A percentile compares a stretch with the other conserved stretches of the same genome.
These are phyloP conservation scores for Zygnema cylindricum DNA, from an alignment of 139 green algal species.

Conservation along the genomic window DNA sequence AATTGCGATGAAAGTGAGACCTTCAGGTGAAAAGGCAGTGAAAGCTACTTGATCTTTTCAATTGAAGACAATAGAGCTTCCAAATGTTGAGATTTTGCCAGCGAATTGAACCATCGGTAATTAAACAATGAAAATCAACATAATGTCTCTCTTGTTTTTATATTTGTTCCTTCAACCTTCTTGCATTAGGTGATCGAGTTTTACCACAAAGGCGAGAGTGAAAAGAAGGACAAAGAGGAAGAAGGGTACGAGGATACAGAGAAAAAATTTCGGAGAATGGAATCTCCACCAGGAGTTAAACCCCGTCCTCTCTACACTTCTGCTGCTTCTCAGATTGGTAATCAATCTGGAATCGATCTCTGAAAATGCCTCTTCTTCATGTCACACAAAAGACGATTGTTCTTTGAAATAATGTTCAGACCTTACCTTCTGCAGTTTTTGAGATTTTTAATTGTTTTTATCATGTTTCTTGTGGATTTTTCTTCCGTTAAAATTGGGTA, in stretches of 20 bases:
- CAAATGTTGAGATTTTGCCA: background rate
- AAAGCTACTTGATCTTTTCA: background rate
- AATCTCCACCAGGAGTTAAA: slow-evolving; percentile 10
- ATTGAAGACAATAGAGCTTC: background rate
- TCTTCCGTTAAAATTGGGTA: background rate
- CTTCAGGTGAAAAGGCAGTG: background rate
- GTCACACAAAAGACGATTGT: background rate
- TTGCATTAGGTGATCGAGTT: background rate
- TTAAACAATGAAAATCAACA: background rate
- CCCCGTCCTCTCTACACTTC: slow-evolving; percentile 72
- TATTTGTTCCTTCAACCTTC: too few species aligned
- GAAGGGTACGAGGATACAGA: slow-evolving; percentile 18
- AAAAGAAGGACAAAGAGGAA: slow-evolving; percentile 26
- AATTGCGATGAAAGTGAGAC: background rate
- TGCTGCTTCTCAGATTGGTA: slow-evolving; percentile 78
- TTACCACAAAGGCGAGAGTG: background rate
- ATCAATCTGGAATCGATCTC: too few species aligned
- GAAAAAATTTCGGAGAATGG: background rate
- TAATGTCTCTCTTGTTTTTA: too few species aligned
- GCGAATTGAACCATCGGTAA: background rate
- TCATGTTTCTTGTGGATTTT: background rate
- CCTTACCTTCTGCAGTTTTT: background rate
- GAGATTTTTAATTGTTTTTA: background rate
- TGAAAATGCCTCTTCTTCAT: background rate
- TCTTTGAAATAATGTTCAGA: background rate